phyloP scores from a whole-genome alignment of 2,329 filamentous ascomycete genomes.

The Rasamsonia emersonii region DNA sequence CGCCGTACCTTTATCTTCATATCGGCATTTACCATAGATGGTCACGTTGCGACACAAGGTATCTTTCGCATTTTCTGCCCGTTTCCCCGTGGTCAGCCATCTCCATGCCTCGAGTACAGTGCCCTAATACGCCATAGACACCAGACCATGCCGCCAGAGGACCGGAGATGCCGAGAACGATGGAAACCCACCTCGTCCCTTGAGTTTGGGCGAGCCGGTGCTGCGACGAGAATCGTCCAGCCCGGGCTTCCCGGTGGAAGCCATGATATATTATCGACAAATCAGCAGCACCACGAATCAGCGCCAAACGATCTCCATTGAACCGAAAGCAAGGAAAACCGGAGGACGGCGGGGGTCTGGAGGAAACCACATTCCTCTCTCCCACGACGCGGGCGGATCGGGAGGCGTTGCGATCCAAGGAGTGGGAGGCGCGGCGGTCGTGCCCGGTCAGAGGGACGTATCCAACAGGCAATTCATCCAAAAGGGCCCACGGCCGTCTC shows the following conservation, averaged over 20 bases:
- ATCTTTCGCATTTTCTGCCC: constrained; percentile 67
- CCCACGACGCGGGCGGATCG: constrained; percentile 10
- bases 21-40: constrained; percentile 88
- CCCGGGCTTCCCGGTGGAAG: constrained; percentile 34
- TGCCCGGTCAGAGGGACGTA: too few species aligned
- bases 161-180: constrained; percentile 6
- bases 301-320: constrained; percentile 32
- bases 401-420: constrained; percentile 9
- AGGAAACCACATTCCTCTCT: constrained; percentile 32
- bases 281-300: constrained; percentile 25
- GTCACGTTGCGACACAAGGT: constrained; percentile 86
- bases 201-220: constrained; percentile 39
- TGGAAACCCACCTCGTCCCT: constrained; percentile 37
- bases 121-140: neutral
- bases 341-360: constrained; percentile 18
- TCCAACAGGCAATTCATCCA: too few species aligned
- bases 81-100: constrained; percentile 5
- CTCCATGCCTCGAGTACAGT: neutral
- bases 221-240: constrained; percentile 38
- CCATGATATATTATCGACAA: constrained; percentile 32
- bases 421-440: too few species aligned
- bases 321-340: constrained; percentile 21
- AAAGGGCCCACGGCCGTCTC: too few species aligned
- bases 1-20: constrained; percentile 66
- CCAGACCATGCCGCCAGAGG: neutral